These are phyloP conservation scores for Botrytis galanthina DNA, from an alignment of 2,329 filamentous ascomycete species.

Conservation along the genomic window DNA sequence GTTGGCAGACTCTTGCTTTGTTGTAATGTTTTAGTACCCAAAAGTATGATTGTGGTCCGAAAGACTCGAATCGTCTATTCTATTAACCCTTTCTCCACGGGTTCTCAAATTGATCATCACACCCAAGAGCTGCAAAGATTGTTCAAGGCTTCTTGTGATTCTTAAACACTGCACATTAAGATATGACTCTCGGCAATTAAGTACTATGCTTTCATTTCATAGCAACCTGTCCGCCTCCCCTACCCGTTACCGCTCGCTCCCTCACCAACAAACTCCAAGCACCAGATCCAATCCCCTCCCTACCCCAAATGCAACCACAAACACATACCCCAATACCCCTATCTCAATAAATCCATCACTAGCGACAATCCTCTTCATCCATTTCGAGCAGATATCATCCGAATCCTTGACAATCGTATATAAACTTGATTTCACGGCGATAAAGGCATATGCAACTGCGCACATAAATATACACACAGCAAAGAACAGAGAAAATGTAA, in stretches of 20 bases:
- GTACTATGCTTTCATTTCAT: background rate
- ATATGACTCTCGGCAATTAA: background rate
- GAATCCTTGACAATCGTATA: background rate
- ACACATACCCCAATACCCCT: background rate
- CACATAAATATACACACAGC: conserved; percentile 1
- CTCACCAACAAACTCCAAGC: conserved; percentile 11
- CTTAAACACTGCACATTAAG: background rate
- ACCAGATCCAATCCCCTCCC: conserved; percentile 8
- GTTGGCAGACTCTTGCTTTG: background rate
- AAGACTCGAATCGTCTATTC: background rate
- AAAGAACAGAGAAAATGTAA: background rate
- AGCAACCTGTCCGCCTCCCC: background rate
- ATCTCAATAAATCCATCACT: background rate
- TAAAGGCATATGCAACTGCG: background rate
- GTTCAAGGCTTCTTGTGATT: background rate
- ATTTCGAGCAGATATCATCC: background rate
- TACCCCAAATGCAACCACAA: conserved; percentile 6
- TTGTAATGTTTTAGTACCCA: background rate
- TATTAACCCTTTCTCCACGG: background rate
- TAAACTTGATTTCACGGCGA: background rate
- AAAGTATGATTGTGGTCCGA: background rate
- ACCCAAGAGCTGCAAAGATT: background rate
- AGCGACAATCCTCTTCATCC: background rate
- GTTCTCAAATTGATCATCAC: background rate
- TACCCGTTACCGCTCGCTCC: too few species aligned